Evolutionary conservation across 176 grass and related monocot species (phyloP), one percentile per base, ranked within the genome.

Genomic region (Elaeis guineensis): DNA sequence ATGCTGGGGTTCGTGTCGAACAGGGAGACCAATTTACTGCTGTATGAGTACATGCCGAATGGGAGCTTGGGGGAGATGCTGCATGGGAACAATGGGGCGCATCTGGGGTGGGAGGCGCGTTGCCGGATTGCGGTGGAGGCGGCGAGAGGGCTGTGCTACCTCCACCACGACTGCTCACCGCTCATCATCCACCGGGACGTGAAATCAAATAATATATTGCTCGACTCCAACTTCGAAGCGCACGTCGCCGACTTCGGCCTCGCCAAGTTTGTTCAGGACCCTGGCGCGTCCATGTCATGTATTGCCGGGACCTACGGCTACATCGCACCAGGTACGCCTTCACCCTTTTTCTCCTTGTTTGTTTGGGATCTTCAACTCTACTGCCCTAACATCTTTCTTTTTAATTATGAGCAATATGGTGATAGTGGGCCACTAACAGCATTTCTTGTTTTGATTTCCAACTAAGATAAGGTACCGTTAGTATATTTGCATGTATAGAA

Each of bases 201-300:
- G 29, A 95, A 95, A 77, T 95, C 86, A 0, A 90, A 95, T 72
- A 95, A 95, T 70, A 95, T 95, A 61, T 73, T 95, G 6, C 90
- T 95, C 50, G 90, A 90, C 66, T 85, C 87, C 1, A 81, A 17
- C 0, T 91, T 96, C 57, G 83, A 90, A 75, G 92, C 92, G 3
- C 86, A 90, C 71, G 86, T 97, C 50, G 92, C 86, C 19, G 92
- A 97, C 69, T 97, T 97, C 16, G 92, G 92, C 52, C 87, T 97
- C 11, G 92, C 92, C 25, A 97, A 91, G 80, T 90, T 88, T 70
- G 58, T 97, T n/a, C 70, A 63, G 21, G 54, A 77, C 50, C 53
- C 52, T 0, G 63, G 59, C 5, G 80, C 75, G 3, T 97, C 93
- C 84, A 88, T 91, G 78, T 91, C 87, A 0, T 75, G 87, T 59